Evolutionary conservation across 441 rosid genomes (phyloP).

Genomic region (Eruca vesicaria): DNA sequence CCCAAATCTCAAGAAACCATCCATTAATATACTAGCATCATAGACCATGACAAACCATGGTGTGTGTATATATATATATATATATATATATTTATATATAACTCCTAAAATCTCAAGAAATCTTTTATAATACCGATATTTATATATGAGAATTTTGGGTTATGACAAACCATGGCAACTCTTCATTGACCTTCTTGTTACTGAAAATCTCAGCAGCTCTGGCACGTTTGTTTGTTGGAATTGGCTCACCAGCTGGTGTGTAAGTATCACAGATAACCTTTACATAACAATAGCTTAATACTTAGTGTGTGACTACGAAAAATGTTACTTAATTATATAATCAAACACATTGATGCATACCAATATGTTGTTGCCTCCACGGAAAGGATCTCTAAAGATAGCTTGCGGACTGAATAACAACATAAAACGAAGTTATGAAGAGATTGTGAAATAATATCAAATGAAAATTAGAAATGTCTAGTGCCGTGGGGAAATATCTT

Average conservation of each 20-base stretch:
- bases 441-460: background rate
- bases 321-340: background rate
- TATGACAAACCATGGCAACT: slow-evolving; percentile 74
- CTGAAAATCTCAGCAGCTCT: slow-evolving; percentile 81
- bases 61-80: too few relatives aligned
- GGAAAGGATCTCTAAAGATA: slow-evolving; percentile 93
- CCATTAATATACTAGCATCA: too few relatives aligned
- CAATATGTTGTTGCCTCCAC: slow-evolving; percentile 93
- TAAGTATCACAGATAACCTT: slow-evolving; percentile 89
- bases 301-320: slow-evolving; percentile 15
- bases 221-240: slow-evolving; percentile 94
- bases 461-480: background rate
- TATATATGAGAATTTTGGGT: background rate
- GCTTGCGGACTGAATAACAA: slow-evolving; percentile 79
- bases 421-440: background rate
- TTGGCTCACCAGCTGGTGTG: slow-evolving; percentile 92
- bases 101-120: too few relatives aligned
- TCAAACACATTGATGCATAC: slow-evolving; percentile 40
- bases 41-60: too few relatives aligned
- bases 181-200: slow-evolving; percentile 59
- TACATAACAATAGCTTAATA: background rate
- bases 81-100: too few relatives aligned
- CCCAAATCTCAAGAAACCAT: too few relatives aligned
- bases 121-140: too few relatives aligned
- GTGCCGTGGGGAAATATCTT: slow-evolving; percentile 36